phyloP scores from a whole-genome alignment of 2,329 filamentous ascomycete genomes.

The Talaromyces rugulosus region DNA sequence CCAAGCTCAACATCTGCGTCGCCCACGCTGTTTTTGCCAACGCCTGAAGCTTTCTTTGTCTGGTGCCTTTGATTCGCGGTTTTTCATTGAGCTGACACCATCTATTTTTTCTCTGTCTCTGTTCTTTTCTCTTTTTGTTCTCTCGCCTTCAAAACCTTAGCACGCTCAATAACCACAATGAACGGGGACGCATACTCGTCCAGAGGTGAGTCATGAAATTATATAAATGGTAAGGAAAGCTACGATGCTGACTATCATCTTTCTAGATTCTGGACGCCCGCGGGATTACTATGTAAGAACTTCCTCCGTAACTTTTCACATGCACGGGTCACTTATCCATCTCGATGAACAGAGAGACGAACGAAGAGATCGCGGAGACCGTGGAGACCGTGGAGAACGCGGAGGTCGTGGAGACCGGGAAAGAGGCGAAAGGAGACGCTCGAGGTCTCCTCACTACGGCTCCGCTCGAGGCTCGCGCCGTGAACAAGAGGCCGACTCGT shows the following conservation, averaged over 20 bases:
- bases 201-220: constrained; percentile 55
- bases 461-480: constrained; percentile 60
- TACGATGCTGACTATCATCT: constrained; percentile 29
- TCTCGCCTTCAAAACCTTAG: not conserved
- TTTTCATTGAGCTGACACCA: not conserved
- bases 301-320: constrained; percentile 1
- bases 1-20: not conserved
- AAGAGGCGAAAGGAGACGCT: constrained; percentile 67
- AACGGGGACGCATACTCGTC: constrained; percentile 81
- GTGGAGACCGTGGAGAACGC: constrained; percentile 33
- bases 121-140: not conserved
- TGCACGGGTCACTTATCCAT: constrained; percentile 23
- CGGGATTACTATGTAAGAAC: constrained; percentile 52
- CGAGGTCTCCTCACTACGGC: constrained; percentile 76
- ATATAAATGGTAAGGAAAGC: not conserved
- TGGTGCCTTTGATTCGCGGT: not conserved
- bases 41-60: not conserved
- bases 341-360: constrained; percentile 40
- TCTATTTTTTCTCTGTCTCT: not conserved
- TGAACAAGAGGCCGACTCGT: constrained; percentile 71
- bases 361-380: constrained; percentile 25
- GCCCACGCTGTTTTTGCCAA: not conserved
- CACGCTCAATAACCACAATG: constrained; percentile 51
- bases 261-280: constrained; percentile 48
- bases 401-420: constrained; percentile 38